A percentile compares a stretch with the other conserved stretches of the same genome.
These are phyloP conservation scores for Euphorbia celastroides DNA, from an alignment of 441 rosid species.

Conservation along the genomic window DNA sequence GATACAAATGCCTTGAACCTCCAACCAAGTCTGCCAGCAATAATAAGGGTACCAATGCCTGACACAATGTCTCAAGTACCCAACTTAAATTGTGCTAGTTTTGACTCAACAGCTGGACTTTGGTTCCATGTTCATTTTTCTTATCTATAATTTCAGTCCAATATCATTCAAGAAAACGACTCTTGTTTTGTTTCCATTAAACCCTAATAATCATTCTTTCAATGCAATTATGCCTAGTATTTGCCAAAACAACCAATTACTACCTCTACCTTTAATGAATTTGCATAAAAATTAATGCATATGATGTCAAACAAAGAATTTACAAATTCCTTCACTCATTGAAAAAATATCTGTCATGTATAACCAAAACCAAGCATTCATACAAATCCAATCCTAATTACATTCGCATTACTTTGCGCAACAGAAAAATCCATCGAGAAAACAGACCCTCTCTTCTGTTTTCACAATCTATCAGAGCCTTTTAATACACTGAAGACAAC, in stretches of 20 bases:
- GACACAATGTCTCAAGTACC: constrained; percentile 25
- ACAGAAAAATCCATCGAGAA: constrained; percentile 34
- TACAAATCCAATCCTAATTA: constrained; percentile 35
- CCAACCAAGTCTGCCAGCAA: constrained; percentile 4
- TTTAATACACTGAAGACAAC: constrained; percentile 25
- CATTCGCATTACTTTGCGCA: constrained; percentile 21
- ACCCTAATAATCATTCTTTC: too few relatives aligned
- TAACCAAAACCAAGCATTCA: constrained; percentile 35
- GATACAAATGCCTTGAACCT: not conserved
- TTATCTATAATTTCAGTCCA: constrained; percentile 15
- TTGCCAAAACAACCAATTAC: not conserved
- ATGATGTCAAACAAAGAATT: constrained; percentile 10
- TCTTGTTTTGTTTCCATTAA: not conserved
- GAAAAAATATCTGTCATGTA: constrained; percentile 7
- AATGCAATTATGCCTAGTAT: not conserved
- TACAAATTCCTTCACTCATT: constrained; percentile 11
- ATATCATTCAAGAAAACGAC: not conserved
- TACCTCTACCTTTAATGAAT: not conserved
- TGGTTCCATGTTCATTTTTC: not conserved
- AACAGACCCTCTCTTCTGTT: constrained; percentile 12
- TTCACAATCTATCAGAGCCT: constrained; percentile 23
- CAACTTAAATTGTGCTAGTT: constrained; percentile 14
- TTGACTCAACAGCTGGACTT: constrained; percentile 19
- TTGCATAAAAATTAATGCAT: not conserved
- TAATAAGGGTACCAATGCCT: constrained; percentile 7